Conservation (phyloP, 2,329 filamentous ascomycete genomes). For the Phyllosticta citrichinensis region DNA sequence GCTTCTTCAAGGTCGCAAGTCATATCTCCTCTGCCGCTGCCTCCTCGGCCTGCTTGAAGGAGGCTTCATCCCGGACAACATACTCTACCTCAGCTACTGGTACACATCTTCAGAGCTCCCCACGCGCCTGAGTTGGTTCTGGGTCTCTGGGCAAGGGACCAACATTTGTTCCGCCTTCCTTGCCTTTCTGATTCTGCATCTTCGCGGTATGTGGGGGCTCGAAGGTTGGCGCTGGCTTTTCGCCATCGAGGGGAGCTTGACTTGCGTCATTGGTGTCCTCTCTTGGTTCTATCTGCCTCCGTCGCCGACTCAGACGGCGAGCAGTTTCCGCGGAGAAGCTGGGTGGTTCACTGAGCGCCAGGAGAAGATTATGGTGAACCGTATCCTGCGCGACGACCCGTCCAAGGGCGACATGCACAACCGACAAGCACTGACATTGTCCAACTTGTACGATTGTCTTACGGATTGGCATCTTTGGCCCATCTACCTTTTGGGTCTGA, state of each 20-base stretch:
- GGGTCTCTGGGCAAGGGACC: conserved; percentile 53
- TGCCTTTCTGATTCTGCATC: conserved; percentile 44
- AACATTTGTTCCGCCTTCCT: conserved; percentile 48
- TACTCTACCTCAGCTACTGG: conserved; percentile 64
- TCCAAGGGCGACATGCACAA: conserved; percentile 49
- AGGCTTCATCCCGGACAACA: conserved; percentile 52
- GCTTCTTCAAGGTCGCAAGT: conserved; percentile 44
- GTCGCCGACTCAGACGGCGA: conserved; percentile 52
- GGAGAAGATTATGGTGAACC: conserved; percentile 59
- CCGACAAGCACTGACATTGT: conserved; percentile 40
- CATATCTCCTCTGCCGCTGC: conserved; percentile 35
- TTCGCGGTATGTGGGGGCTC: conserved; percentile 41
- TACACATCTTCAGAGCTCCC: conserved; percentile 64
- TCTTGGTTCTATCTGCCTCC: conserved; percentile 32
- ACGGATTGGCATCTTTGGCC: conserved; percentile 47
- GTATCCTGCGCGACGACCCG: conserved; percentile 45
- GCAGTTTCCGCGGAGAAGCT: conserved; percentile 45
- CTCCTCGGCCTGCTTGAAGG: conserved; percentile 37
- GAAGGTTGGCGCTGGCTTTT: conserved; percentile 49
- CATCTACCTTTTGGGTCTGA: conserved; percentile 41
- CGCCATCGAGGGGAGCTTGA: conserved; percentile 30
- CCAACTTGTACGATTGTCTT: conserved; percentile 40
- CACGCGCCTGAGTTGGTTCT: conserved; percentile 58
- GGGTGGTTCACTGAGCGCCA: conserved; percentile 59
- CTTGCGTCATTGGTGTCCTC: conserved; percentile 26